These are phyloP conservation scores for Fusarium nygamai DNA, from an alignment of 2,329 filamentous ascomycete genomes.

Conservation along the genomic window DNA sequence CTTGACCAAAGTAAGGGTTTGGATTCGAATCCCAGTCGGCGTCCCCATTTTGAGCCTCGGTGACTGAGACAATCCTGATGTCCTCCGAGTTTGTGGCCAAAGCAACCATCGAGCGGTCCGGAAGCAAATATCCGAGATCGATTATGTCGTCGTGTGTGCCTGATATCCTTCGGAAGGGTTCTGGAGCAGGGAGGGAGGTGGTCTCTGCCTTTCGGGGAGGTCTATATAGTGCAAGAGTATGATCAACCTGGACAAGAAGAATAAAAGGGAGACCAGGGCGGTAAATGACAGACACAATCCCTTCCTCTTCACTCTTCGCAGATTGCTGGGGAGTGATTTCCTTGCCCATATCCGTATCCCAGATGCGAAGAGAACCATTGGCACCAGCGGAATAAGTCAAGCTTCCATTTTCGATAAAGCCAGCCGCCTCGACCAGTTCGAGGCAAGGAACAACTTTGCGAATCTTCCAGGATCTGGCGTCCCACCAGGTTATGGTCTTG, in stretches of 20 bases:
- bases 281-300: slow-evolving; percentile 78
- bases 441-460: slow-evolving; percentile 83
- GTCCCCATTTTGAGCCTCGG: slow-evolving; percentile 47
- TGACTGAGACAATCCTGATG: slow-evolving; percentile 83
- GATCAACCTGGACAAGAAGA: slow-evolving; percentile 86
- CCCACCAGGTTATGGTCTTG: slow-evolving; percentile 94
- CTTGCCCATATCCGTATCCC: slow-evolving; percentile 79
- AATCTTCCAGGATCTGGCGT: slow-evolving; percentile 84
- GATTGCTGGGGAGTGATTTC: slow-evolving; percentile 82
- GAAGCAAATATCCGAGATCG: slow-evolving; percentile 86
- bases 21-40: slow-evolving; percentile 39
- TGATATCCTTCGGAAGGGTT: slow-evolving; percentile 80
- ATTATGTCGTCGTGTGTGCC: slow-evolving; percentile 99
- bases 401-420: slow-evolving; percentile 77
- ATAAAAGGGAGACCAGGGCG: slow-evolving; percentile 73
- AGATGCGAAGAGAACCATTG: slow-evolving; percentile 83
- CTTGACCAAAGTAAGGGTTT: slow-evolving; percentile 82
- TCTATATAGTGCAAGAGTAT: slow-evolving; percentile 81
- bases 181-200: slow-evolving; percentile 51
- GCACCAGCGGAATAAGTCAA: slow-evolving; percentile 87
- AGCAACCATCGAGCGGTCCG: slow-evolving; percentile 83
- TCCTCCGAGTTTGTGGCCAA: slow-evolving; percentile 96
- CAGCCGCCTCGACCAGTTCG: slow-evolving; percentile 85
- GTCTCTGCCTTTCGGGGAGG: slow-evolving; percentile 53
- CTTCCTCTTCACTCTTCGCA: slow-evolving; percentile 67